Conservation (phyloP, 2,329 filamentous ascomycete genomes). For the Fusarium graminum region DNA sequence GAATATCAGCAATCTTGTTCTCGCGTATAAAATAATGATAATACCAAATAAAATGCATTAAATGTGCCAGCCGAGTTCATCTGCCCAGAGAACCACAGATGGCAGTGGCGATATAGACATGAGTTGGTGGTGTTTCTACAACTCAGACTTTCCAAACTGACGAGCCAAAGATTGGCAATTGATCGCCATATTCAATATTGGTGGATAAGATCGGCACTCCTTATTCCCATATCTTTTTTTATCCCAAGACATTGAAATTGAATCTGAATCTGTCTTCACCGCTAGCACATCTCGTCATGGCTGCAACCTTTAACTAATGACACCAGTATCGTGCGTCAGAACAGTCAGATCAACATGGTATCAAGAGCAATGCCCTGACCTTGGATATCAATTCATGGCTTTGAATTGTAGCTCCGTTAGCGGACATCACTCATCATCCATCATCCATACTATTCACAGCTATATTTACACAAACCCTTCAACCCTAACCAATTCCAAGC, state of each 20-base stretch:
- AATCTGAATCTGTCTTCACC: conserved; percentile 28
- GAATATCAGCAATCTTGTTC: conserved; percentile 20
- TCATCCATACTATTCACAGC: conserved; percentile 1
- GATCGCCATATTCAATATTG: conserved; percentile 27
- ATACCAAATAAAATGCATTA: background rate
- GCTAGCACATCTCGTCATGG: conserved; percentile 38
- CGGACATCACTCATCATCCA: background rate
- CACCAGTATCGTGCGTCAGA: conserved; percentile 22
- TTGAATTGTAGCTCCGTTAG: background rate
- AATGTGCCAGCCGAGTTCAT: background rate
- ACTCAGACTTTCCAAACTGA: conserved; percentile 2
- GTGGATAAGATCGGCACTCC: conserved; percentile 34
- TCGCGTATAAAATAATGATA: conserved; percentile 10
- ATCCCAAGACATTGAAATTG: conserved; percentile 22
- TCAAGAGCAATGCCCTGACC: background rate
- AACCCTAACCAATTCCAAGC: conserved; percentile 1
- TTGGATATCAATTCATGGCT: background rate
- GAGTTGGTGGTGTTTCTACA: conserved; percentile 16
- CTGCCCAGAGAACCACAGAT: background rate
- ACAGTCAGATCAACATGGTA: background rate
- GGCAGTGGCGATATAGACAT: background rate
- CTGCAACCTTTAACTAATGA: conserved; percentile 26
- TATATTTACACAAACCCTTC: background rate
- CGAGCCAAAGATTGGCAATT: conserved; percentile 26
- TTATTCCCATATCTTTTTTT: conserved; percentile 26